Base-by-base conservation (phyloP, 345 rosid species). In the Boechera divaricarpa region DNA sequence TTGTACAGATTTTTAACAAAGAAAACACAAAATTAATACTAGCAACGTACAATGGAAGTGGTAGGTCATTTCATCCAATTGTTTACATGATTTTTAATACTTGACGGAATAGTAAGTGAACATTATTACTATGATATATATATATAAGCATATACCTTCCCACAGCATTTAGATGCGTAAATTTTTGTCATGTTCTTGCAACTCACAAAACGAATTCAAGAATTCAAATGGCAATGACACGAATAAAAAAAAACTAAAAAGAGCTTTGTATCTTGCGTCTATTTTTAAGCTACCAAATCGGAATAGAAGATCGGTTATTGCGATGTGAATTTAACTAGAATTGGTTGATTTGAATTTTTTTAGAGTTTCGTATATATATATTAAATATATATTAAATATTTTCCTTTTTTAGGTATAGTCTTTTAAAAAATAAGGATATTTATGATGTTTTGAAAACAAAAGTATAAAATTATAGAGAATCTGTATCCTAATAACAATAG, bases 81-180 rank as follows among this genome's bases (percentile, higher is more conserved):
- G 15, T 41, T 62, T 24, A 26, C 63, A 16, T 59, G 24, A 16
- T 35, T 59, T 39, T 24, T 39, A 6, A 11, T 62, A 24, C 6
- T 62, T 62, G 18, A 4, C 24, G 10, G 49, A 62, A 62, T 13
- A 62, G 51, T 62, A 41, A 11, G 67, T 62, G 26, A 21, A 32
- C 28, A 12, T 26, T 24, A 13, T 41, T 62, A 42, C 31, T 41
- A 7, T 24, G 28, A 10, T 1, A 8, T 48, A 8, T 1, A 16
- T 48, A 48, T 7, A 51, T 7, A 52, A 3, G 13, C 16, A 0
- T 5, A 53, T 24, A 10, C 28, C 32, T 53, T 10, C 13, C 33
- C 33, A 53, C 58, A 53, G 7, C 58, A 24, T 53, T 24, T 9
- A 53, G 11, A 24, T 53, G 15, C 31, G 15, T 53, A 51, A 51